phyloP scores from a whole-genome alignment of 1,139 yeast species.

The Kluyveromyces marxianus region DNA sequence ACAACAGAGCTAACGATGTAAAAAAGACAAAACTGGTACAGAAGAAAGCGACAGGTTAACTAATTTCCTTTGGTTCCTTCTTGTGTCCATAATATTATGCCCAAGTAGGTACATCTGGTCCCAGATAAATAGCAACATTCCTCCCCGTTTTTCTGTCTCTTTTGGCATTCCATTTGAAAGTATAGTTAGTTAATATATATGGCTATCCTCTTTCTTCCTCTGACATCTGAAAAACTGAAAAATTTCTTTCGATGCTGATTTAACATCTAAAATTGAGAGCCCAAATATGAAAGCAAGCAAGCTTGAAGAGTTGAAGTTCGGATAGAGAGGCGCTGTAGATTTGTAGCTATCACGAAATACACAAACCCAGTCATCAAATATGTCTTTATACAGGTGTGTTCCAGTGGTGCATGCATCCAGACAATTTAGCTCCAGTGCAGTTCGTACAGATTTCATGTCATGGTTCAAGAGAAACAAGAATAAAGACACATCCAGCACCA shows the following conservation, averaged over 20 bases:
- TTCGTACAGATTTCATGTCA: constrained; percentile 30
- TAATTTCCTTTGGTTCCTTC: too few relatives aligned
- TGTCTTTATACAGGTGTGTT: neutral
- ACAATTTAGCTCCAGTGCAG: constrained; percentile 20
- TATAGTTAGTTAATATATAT: too few relatives aligned
- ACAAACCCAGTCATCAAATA: neutral
- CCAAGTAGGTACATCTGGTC: too few relatives aligned
- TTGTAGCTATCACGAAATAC: neutral
- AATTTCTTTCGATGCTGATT: neutral
- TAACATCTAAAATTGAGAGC: too few relatives aligned
- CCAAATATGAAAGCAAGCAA: too few relatives aligned
- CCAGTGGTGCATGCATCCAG: constrained; percentile 4
- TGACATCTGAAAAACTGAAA: neutral
- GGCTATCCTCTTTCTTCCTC: neutral
- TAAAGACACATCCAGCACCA: neutral
- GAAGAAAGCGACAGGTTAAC: too few relatives aligned
- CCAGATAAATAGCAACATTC: too few relatives aligned
- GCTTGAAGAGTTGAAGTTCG: too few relatives aligned
- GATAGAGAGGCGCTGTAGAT: neutral
- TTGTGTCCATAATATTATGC: too few relatives aligned
- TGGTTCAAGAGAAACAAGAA: constrained; percentile 31
- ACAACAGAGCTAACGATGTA: too few relatives aligned
- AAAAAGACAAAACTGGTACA: too few relatives aligned
- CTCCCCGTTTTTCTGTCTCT: neutral
- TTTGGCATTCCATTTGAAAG: neutral